Evolutionary conservation across 2,329 filamentous ascomycete genomes (phyloP).

Genomic region (Penicillium sp.): DNA sequence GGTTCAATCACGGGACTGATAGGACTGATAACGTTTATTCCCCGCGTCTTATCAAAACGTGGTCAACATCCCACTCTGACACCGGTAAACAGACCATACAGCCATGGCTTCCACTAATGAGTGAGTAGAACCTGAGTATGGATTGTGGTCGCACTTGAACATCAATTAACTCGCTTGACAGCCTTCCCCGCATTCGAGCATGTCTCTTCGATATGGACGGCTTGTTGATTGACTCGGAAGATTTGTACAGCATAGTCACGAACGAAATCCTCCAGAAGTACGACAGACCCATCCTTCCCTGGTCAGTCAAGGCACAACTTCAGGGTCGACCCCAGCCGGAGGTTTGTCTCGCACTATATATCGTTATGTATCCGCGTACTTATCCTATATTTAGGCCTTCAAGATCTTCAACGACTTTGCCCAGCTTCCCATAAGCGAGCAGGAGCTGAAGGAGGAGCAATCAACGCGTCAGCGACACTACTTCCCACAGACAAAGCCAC

Average conservation of each 20-base stretch:
- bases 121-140: not conserved
- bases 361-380: not conserved
- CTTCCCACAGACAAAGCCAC: constrained; percentile 71
- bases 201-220: constrained; percentile 99
- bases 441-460: constrained; percentile 64
- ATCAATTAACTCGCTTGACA: constrained; percentile 34
- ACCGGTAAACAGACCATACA: not conserved
- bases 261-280: constrained; percentile 79
- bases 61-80: constrained; percentile 8
- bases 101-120: constrained; percentile 12
- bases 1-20: constrained; percentile 22
- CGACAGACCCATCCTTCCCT: constrained; percentile 72
- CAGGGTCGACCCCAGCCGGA: constrained; percentile 63
- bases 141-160: not conserved
- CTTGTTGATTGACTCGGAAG: constrained; percentile 89
- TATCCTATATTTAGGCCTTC: constrained; percentile 44
- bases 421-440: constrained; percentile 70
- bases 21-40: constrained; percentile 19
- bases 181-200: constrained; percentile 76
- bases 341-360: constrained; percentile 31
- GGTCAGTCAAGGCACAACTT: constrained; percentile 89
- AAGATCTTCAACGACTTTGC: constrained; percentile 78
- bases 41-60: constrained; percentile 14
- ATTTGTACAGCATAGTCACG: constrained; percentile 78
- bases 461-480: constrained; percentile 63